Base-by-base conservation (phyloP, 2,329 filamentous ascomycete genomes). In the Paraconiothyrium brasiliense region DNA sequence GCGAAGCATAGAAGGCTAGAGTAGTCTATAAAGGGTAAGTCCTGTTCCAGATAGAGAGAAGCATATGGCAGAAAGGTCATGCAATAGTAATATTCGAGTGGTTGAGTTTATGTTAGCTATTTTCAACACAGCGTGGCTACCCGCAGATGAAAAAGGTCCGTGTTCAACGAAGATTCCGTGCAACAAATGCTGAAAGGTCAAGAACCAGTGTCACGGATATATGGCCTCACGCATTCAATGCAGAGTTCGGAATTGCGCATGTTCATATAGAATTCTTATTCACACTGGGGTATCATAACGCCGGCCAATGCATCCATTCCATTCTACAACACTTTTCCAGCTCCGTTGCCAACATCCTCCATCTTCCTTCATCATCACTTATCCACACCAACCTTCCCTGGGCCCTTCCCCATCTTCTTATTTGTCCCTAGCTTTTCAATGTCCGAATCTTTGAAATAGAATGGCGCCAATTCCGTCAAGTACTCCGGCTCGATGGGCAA, bases 391-490 rank as follows among this genome's bases (percentile, higher is more conserved):
- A 56, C 62, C 16, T 74, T 79, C 5, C 83, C 84, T 61, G 83
- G 78, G 1, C 81, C 84, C 77, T 90, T 92, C 0, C 89, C 87
- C 80, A 90, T 85, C 79, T 92, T 97, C 82, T 87, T 92, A 62
- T 92, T 91, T 73, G 86, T 74, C 1, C 93, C 92, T 69, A 97
- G 75, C 20, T 85, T 89, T 73, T 97, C 94, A 44, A 97, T 78
- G 74, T 97, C 93, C 80, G 93, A 91, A 82, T 92, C 91, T 81
- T 97, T 97, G 78, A 97, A 92, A 75, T 93, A 97, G 81, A 98
- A 95, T 64, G 94, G 94, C 64, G 95, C 95, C 63, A 95, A 88
- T 79, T 98, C 94, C 7, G 89, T 87, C 70, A 99, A 77, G 94
- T 94, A 97, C 74, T 89, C 88, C 0, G 91, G 84, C 73, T 96